Evolutionary conservation across 305 asterid genomes (phyloP).

Genomic region (Caryopteris hybrid): DNA sequence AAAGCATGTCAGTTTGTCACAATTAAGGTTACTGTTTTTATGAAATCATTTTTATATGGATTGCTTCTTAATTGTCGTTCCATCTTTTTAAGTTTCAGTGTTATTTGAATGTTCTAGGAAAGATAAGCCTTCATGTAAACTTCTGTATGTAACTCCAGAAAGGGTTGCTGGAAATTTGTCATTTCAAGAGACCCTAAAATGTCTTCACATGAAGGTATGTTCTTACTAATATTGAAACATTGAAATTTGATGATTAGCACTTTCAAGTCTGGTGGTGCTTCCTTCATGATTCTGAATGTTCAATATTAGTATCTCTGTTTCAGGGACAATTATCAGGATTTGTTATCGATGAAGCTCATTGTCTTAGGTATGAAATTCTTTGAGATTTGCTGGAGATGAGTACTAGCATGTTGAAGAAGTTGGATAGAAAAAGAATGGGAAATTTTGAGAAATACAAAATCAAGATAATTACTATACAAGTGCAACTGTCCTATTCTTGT

Average conservation of each 20-base stretch:
- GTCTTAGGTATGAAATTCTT: constrained; percentile 63
- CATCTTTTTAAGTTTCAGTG: background rate
- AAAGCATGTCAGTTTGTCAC: background rate
- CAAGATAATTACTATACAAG: background rate
- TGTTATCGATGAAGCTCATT: constrained; percentile 97
- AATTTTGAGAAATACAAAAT: background rate
- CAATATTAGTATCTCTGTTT: constrained; percentile 15
- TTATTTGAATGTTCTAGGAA: constrained; percentile 50
- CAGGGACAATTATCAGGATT: constrained; percentile 93
- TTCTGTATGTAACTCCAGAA: constrained; percentile 94
- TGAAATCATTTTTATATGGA: background rate
- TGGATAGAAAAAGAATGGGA: background rate
- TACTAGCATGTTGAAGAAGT: constrained; percentile 10
- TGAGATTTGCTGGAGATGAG: background rate
- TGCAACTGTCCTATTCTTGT: constrained; percentile 5
- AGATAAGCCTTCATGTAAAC: constrained; percentile 89
- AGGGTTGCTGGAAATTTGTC: constrained; percentile 84
- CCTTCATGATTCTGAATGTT: constrained; percentile 14
- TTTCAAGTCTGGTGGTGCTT: constrained; percentile 3
- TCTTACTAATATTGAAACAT: constrained; percentile 11
- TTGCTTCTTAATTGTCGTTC: constrained; percentile 3
- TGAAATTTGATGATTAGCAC: constrained; percentile 8
- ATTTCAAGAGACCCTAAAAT: constrained; percentile 70
- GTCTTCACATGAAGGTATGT: constrained; percentile 64
- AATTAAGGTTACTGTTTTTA: background rate